A percentile compares a stretch with the other conserved stretches of the same genome.
Conservation (phyloP, 768 basidiomycete genomes). For the Lyophyllum shimeji region DNA sequence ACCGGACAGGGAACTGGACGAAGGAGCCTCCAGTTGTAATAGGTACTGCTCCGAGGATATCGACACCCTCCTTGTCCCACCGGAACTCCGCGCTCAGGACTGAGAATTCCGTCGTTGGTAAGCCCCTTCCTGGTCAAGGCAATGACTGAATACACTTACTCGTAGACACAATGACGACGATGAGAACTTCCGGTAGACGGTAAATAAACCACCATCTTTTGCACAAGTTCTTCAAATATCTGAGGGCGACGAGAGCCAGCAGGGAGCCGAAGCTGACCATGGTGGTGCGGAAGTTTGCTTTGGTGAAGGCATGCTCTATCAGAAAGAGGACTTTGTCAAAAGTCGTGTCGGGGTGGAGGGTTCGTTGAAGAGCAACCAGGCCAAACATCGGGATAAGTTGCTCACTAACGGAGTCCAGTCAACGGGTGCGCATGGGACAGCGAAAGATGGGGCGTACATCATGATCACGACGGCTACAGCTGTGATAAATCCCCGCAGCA, state of each 20-base stretch:
- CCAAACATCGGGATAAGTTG: constrained; percentile 92
- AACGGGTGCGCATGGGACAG: neutral
- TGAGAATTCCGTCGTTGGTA: constrained; percentile 25
- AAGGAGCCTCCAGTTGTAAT: constrained; percentile 60
- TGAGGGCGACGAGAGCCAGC: constrained; percentile 58
- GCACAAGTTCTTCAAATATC: constrained; percentile 58
- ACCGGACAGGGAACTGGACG: constrained; percentile 71
- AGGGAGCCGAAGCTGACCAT: constrained; percentile 75
- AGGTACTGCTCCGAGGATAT: constrained; percentile 79
- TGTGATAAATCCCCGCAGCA: constrained; percentile 84
- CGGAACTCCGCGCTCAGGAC: constrained; percentile 66
- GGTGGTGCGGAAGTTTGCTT: constrained; percentile 67
- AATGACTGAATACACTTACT: constrained; percentile 43
- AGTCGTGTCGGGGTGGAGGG: constrained; percentile 62
- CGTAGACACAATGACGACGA: constrained; percentile 84
- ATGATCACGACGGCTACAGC: constrained; percentile 85
- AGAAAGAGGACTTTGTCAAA: constrained; percentile 81
- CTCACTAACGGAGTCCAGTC: constrained; percentile 44
- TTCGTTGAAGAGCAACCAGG: constrained; percentile 53
- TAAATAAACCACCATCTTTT: constrained; percentile 69
- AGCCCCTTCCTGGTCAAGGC: neutral
- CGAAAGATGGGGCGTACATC: constrained; percentile 51
- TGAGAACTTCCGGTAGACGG: constrained; percentile 85
- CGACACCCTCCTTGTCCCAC: constrained; percentile 81
- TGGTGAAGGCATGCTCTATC: constrained; percentile 50